phyloP scores from a whole-genome alignment of 2,329 filamentous ascomycete genomes.

The Helotiales sp. region DNA sequence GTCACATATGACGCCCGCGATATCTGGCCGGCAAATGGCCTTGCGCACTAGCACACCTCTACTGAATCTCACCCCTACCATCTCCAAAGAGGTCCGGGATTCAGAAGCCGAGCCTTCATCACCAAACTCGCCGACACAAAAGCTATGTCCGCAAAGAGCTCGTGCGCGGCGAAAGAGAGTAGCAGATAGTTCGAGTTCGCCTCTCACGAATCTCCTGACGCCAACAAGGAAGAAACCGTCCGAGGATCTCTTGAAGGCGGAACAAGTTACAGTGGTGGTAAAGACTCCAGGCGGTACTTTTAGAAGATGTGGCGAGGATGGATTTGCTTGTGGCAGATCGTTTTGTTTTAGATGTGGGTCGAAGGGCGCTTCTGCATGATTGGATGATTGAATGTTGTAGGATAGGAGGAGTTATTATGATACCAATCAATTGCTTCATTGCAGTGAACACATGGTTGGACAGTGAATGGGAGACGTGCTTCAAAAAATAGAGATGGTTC shows the following conservation, averaged over 20 bases:
- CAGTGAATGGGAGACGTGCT: no score
- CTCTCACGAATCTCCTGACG: conserved; percentile 6
- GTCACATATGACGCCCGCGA: neutral
- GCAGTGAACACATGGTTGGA: no score
- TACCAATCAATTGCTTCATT: neutral
- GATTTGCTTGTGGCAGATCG: conserved; percentile 54
- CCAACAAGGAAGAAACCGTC: conserved; percentile 1
- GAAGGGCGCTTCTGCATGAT: neutral
- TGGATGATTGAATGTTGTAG: neutral
- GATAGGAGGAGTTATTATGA: neutral
- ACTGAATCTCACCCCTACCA: conserved; percentile 25
- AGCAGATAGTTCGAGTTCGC: neutral
- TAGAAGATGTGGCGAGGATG: conserved; percentile 54
- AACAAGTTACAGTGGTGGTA: conserved; percentile 26
- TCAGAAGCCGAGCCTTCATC: conserved; percentile 17
- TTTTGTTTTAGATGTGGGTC: conserved; percentile 58
- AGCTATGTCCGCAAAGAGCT: conserved; percentile 1
- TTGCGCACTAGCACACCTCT: conserved; percentile 24
- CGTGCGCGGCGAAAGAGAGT: neutral
- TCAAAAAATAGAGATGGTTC: no score
- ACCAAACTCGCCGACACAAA: neutral
- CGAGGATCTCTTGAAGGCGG: conserved; percentile 5
- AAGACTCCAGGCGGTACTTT: conserved; percentile 51
- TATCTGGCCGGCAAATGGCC: neutral
- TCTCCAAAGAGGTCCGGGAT: conserved; percentile 14